phyloP scores from a whole-genome alignment of 805 yeast species.

The Yarrowia sp. region DNA sequence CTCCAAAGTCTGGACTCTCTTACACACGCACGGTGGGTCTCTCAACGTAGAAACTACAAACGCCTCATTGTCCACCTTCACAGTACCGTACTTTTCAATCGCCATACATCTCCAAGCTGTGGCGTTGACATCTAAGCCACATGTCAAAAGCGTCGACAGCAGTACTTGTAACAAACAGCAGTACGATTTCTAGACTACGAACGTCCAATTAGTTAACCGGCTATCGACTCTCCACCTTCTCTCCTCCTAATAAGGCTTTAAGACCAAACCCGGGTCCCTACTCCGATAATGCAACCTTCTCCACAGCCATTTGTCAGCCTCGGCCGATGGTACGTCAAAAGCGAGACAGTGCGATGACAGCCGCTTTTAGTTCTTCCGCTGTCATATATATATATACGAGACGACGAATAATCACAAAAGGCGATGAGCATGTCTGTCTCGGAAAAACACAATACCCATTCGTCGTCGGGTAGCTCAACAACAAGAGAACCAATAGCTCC shows the following conservation, averaged over 20 bases:
- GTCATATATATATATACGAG: neutral
- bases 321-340: constrained; percentile 13
- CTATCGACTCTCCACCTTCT: neutral
- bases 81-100: too few relatives aligned
- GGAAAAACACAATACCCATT: neutral
- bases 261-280: neutral
- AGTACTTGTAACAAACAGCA: too few relatives aligned
- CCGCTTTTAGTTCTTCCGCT: neutral
- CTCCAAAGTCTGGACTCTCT: too few relatives aligned
- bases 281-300: constrained; percentile 30
- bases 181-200: too few relatives aligned
- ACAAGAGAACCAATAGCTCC: neutral
- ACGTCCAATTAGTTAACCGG: neutral
- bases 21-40: too few relatives aligned
- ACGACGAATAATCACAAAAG: neutral
- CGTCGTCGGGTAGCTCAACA: constrained; percentile 15
- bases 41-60: too few relatives aligned
- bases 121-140: too few relatives aligned
- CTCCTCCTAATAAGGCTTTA: neutral
- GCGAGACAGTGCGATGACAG: constrained; percentile 8
- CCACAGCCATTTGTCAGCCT: constrained; percentile 21
- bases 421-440: neutral
- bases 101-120: too few relatives aligned
- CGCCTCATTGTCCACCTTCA: too few relatives aligned
- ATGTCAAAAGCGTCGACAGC: too few relatives aligned